Conservation (phyloP, 2,329 filamentous ascomycete genomes). For the Paecilomyces sp. region DNA sequence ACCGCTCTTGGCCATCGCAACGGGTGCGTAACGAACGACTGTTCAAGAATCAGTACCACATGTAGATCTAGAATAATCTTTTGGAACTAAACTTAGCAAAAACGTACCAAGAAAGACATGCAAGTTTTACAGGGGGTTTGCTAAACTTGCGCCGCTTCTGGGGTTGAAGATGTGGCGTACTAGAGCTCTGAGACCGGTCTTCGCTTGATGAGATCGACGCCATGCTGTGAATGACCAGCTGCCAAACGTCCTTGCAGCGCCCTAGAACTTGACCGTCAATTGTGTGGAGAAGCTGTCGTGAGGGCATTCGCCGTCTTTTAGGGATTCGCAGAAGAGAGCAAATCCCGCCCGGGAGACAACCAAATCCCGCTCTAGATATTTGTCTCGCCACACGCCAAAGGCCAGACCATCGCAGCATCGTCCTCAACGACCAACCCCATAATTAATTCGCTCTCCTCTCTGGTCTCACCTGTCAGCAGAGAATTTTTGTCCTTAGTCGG, state of each 20-base stretch:
- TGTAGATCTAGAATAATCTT: background rate
- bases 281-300: background rate
- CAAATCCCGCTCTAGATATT: background rate
- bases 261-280: background rate
- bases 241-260: background rate
- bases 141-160: constrained; percentile 3
- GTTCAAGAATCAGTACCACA: constrained; percentile 4
- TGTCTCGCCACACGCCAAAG: background rate
- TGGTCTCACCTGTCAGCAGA: too few relatives aligned
- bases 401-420: background rate
- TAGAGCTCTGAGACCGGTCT: background rate
- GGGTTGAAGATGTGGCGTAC: background rate
- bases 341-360: background rate
- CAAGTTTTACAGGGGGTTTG: constrained; percentile 43
- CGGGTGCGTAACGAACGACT: constrained; percentile 42
- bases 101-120: constrained; percentile 45
- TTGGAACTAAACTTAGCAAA: background rate
- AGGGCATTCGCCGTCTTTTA: constrained; percentile 1
- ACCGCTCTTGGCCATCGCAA: constrained; percentile 41
- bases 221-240: background rate
- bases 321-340: background rate
- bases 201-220: background rate
- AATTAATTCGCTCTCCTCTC: background rate
- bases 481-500: too few relatives aligned
- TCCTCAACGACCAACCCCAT: background rate